Conservation (phyloP, 23 red algal genomes). For the Rhodosorus marinus region DNA sequence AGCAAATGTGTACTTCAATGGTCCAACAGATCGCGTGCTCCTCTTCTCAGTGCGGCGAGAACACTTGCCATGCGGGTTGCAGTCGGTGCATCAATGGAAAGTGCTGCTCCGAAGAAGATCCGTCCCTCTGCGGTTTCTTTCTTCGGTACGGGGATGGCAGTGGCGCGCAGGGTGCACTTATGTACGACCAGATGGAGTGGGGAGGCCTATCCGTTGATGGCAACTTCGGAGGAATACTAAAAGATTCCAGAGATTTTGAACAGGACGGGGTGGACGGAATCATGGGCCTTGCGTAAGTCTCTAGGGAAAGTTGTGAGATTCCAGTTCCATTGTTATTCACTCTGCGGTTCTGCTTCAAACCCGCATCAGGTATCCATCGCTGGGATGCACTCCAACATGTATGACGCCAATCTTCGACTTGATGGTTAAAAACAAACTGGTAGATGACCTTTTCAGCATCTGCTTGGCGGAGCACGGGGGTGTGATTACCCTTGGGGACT, state of each 20-base stretch:
- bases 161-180: slow-evolving; percentile 52
- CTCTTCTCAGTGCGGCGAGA: background rate
- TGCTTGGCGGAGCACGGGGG: slow-evolving; percentile 62
- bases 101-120: background rate
- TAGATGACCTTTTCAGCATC: slow-evolving; percentile 66
- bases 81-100: background rate
- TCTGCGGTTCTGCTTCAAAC: slow-evolving; percentile 76
- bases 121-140: background rate
- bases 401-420: no score
- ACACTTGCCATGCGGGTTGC: background rate
- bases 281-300: slow-evolving; percentile 84
- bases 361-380: slow-evolving; percentile 78
- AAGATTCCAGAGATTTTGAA: slow-evolving; percentile 62
- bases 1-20: background rate
- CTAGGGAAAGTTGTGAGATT: no score
- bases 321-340: slow-evolving; percentile 57
- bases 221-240: slow-evolving; percentile 39
- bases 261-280: slow-evolving; percentile 69
- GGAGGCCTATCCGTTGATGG: background rate
- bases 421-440: slow-evolving; percentile 5
- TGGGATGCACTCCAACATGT: no score
- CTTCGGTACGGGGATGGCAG: slow-evolving; percentile 19
- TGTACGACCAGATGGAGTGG: slow-evolving; percentile 41
- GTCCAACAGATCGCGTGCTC: background rate
- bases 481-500: slow-evolving; percentile 71